These are phyloP conservation scores for Inonotus obliquus DNA, from an alignment of 1,284 basidiomycete genomes.

Conservation along the genomic window DNA sequence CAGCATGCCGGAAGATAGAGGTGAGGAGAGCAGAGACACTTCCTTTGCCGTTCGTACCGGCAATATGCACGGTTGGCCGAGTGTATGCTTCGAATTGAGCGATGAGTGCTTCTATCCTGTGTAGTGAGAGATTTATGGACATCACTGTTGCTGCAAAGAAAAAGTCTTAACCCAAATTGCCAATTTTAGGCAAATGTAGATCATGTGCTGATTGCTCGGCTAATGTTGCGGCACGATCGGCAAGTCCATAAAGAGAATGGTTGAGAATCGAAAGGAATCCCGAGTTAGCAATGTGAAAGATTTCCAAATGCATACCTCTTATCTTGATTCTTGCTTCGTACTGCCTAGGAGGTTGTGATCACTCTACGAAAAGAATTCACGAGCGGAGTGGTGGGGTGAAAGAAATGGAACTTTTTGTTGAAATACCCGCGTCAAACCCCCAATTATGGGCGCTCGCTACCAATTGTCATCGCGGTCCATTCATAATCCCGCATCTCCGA, in stretches of 20 bases:
- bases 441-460: background rate
- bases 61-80: constrained; percentile 87
- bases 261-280: no score
- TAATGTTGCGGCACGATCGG: background rate
- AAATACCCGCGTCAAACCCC: background rate
- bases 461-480: background rate
- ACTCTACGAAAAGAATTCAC: no score
- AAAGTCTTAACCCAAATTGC: background rate
- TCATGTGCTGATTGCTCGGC: constrained; percentile 1
- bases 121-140: constrained; percentile 78
- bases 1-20: constrained; percentile 57
- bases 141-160: constrained; percentile 27
- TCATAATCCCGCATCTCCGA: background rate
- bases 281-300: no score
- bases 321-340: no score
- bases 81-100: constrained; percentile 57
- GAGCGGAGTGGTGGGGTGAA: no score
- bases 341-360: no score
- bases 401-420: no score
- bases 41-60: constrained; percentile 98
- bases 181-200: background rate
- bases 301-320: no score
- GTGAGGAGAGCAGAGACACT: constrained; percentile 84
- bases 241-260: background rate
- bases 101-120: constrained; percentile 63